Evolutionary conservation across 2,329 filamentous ascomycete species (phyloP).

Genomic region (Alternaria ethzedia): DNA sequence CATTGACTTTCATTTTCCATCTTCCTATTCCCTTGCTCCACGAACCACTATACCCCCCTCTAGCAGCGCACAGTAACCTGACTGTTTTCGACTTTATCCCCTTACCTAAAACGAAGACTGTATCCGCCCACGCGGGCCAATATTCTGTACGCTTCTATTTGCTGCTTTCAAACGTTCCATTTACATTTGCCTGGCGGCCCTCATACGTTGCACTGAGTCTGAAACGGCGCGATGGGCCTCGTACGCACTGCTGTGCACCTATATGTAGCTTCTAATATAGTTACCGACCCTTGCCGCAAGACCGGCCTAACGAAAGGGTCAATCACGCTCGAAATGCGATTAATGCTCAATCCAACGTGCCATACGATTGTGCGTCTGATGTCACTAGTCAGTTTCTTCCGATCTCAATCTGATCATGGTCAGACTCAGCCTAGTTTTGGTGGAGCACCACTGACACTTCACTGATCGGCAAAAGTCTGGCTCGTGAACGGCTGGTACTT

Average conservation of each 20-base stretch:
- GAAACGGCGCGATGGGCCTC: constrained; percentile 24
- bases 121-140: constrained; percentile 51
- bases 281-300: constrained; percentile 16
- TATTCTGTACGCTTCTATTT: constrained; percentile 35
- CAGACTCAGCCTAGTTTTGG: background rate
- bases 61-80: constrained; percentile 19
- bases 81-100: constrained; percentile 22
- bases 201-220: constrained; percentile 14
- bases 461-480: constrained; percentile 13
- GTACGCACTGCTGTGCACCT: constrained; percentile 19
- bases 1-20: background rate
- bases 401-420: background rate
- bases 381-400: constrained; percentile 4
- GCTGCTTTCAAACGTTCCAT: constrained; percentile 8
- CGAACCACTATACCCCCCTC: constrained; percentile 44
- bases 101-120: constrained; percentile 46
- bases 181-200: constrained; percentile 4
- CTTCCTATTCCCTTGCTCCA: constrained; percentile 19
- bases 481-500: constrained; percentile 23
- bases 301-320: constrained; percentile 12
- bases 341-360: constrained; percentile 11
- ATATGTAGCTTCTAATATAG: constrained; percentile 27
- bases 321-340: constrained; percentile 16
- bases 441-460: constrained; percentile 8
- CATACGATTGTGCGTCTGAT: constrained; percentile 4